Evolutionary conservation across 2,329 filamentous ascomycete species (phyloP).

Genomic region (Talaromyces sp.): DNA sequence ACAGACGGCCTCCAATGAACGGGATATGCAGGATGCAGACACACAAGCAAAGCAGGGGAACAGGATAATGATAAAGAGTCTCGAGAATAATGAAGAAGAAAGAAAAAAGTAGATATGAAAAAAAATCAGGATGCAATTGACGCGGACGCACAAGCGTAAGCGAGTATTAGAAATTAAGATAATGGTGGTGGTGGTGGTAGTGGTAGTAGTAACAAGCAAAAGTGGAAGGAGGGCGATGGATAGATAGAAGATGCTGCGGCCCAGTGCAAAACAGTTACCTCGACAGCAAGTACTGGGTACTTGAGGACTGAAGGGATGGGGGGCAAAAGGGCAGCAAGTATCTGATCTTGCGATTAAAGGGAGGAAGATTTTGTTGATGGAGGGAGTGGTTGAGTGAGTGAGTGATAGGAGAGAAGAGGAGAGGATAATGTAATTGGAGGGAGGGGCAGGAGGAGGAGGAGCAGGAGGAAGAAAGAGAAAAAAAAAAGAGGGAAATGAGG

Average conservation of each 20-base stretch:
- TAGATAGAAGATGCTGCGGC: conserved; percentile 7
- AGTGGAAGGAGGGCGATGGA: not conserved
- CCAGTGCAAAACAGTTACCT: not conserved
- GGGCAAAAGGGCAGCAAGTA: not conserved
- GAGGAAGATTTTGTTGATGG: not conserved
- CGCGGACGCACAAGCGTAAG: conserved; percentile 16
- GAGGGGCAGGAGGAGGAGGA: not conserved
- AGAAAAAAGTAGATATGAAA: conserved; percentile 22
- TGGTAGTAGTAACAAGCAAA: conserved; percentile 1
- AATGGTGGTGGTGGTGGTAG: too few species aligned
- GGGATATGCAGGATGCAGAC: conserved; percentile 17
- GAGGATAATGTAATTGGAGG: not conserved
- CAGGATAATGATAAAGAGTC: not conserved
- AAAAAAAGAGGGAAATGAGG: not conserved
- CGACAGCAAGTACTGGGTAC: conserved; percentile 7
- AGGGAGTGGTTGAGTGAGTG: not conserved
- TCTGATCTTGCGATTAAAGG: not conserved
- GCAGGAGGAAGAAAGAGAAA: not conserved
- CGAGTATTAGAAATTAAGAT: conserved; percentile 21
- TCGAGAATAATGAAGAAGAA: conserved; percentile 15
- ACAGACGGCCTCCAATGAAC: conserved; percentile 15
- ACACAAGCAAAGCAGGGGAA: not conserved
- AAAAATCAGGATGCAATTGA: conserved; percentile 16
- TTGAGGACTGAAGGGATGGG: not conserved
- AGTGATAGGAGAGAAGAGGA: not conserved